Evolutionary conservation across 257 asterid species (phyloP).

Genomic region (Thymus mandschuricus): DNA sequence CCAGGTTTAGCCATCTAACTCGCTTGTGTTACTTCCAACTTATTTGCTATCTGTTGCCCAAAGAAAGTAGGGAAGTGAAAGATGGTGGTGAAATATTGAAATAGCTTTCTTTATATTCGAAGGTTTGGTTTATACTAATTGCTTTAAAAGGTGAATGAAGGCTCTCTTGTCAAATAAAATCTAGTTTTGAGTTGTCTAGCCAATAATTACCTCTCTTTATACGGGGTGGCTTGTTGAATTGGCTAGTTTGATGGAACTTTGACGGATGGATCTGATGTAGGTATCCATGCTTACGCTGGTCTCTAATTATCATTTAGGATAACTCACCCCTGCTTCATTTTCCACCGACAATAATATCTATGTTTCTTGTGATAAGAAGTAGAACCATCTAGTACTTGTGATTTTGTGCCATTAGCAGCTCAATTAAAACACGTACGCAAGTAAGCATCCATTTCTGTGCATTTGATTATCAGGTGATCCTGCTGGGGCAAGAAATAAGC

Average conservation of each 20-base stretch:
- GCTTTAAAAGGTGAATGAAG: neutral
- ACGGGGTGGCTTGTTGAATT: neutral
- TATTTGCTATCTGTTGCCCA: neutral
- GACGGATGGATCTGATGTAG: neutral
- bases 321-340: neutral
- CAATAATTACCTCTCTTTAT: neutral
- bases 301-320: neutral
- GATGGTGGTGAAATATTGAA: slow-evolving; percentile 7
- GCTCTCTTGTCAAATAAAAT: neutral
- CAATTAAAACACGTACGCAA: neutral
- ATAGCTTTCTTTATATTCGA: neutral
- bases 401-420: neutral
- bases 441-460: neutral
- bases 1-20: slow-evolving; percentile 51
- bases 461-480: slow-evolving; percentile 70
- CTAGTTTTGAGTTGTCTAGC: neutral
- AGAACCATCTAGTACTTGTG: neutral
- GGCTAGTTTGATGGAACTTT: neutral
- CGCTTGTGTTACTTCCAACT: neutral
- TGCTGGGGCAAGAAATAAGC: slow-evolving; percentile 91
- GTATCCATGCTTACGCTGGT: neutral
- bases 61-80: neutral
- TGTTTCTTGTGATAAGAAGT: neutral
- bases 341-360: neutral
- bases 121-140: neutral